Base-by-base conservation (phyloP, 2,329 filamentous ascomycete species). In the Cladophialophora immunda region DNA sequence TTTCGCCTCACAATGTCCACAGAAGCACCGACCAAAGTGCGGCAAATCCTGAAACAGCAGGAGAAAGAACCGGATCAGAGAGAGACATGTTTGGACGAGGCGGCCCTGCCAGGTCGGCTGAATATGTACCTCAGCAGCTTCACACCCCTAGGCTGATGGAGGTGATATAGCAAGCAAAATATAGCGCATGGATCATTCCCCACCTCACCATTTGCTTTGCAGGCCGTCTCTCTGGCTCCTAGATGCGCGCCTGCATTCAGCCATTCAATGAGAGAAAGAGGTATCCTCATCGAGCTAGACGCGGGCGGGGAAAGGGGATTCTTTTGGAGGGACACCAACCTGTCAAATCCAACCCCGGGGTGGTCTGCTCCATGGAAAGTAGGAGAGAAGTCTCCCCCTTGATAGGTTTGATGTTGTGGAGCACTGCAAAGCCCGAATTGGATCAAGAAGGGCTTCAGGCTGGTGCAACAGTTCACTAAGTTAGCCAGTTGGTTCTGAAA, bases 111-210 rank as follows among this genome's bases (percentile, higher is more conserved):
- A 32, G 30, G 8, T 22, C 2, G 27, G 27, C 57, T 30, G 38
- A 32, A 59, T 59, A 59, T 50, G 57, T 59, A 59, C 29, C 36
- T 25, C 27, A 30, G 11, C 17, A 22, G 2, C 25, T 15, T 25
- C 25, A 29, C 13, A 29, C 57, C 36, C 36, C 29, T 27, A 27
- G n/a, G 9, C 38, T 4, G 6, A 34, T 7, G 38, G 8, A 34
- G 22, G n/a, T 15, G 34, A n/a, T 8, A 34, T 30, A n/a, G 38
- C 6, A 25, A 17, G 41, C 7, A 15, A 22, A 22, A 59, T 13
- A 25, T 15, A 27, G 17, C 29, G 38, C 17, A 34, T 22, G 29
- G 19, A 30, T 27, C 29, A 27, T 32, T 32, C 41, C 34, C 32
- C 30, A 41, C 38, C 52, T 9, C 17, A 3, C 41, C 15, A 30